These are phyloP conservation scores for Termitomyces sp. DNA, from an alignment of 768 basidiomycete species.

Conservation along the genomic window DNA sequence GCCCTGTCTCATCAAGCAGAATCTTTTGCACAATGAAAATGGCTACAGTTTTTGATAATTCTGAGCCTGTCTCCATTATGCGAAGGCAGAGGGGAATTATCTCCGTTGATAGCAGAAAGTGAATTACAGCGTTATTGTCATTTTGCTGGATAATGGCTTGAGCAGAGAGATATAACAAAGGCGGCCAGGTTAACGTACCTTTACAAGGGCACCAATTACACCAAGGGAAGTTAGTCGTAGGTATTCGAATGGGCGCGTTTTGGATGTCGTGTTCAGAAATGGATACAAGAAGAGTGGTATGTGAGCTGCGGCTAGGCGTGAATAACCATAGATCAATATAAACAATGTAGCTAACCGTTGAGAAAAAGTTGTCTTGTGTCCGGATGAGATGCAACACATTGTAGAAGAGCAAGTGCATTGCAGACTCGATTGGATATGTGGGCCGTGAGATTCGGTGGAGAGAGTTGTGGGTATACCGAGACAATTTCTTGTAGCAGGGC, in stretches of 20 bases:
- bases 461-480: constrained; percentile 93
- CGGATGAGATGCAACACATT: constrained; percentile 96
- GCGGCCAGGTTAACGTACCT: constrained; percentile 44
- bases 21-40: constrained; percentile 99
- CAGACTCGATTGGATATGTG: constrained; percentile 98
- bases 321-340: constrained; percentile 25
- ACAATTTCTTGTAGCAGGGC: constrained; percentile 96
- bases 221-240: constrained; percentile 98
- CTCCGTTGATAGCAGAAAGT: constrained; percentile 97
- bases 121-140: constrained; percentile 98
- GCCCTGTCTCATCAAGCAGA: constrained; percentile 92
- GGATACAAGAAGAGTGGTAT: constrained; percentile 98
- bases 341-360: constrained; percentile 55
- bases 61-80: constrained; percentile 99
- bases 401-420: constrained; percentile 94
- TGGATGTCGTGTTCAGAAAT: constrained; percentile 97
- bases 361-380: constrained; percentile 95
- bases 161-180: not conserved
- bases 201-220: constrained; percentile 97
- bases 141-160: constrained; percentile 69
- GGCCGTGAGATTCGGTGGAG: constrained; percentile 93
- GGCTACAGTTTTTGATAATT: constrained; percentile 97
- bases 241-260: constrained; percentile 99
- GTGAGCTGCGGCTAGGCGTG: constrained; percentile 73
- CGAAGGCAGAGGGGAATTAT: constrained; percentile 98